phyloP scores from a whole-genome alignment of 2,329 filamentous ascomycete species.

The Cladosporium velox region DNA sequence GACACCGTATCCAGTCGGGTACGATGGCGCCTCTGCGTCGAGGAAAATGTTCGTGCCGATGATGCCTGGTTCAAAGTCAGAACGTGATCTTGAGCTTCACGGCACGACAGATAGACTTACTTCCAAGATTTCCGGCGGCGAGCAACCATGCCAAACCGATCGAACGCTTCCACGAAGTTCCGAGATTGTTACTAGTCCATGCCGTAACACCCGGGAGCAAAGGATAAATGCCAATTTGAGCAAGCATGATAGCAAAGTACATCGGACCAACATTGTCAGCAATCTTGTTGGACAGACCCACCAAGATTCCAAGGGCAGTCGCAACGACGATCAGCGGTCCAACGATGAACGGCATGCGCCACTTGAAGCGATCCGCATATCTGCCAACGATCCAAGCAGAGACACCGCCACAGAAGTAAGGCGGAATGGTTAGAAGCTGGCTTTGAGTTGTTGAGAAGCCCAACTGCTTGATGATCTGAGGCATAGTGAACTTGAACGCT shows the following conservation, averaged over 20 bases:
- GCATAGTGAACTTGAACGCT: constrained; percentile 41
- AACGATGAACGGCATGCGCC: constrained; percentile 37
- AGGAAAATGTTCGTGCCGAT: constrained; percentile 44
- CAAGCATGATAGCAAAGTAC: constrained; percentile 35
- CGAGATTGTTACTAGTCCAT: constrained; percentile 38
- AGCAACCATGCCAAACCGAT: constrained; percentile 44
- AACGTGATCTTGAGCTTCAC: not conserved
- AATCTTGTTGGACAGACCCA: constrained; percentile 23
- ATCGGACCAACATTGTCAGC: constrained; percentile 22
- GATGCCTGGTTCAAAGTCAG: constrained; percentile 31
- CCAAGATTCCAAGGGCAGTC: constrained; percentile 32
- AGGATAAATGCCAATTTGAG: constrained; percentile 34
- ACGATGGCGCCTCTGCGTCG: constrained; percentile 45
- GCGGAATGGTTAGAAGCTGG: constrained; percentile 33
- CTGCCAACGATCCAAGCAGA: constrained; percentile 33
- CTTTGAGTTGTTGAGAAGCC: constrained; percentile 28
- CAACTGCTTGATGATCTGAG: constrained; percentile 53
- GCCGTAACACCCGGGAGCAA: constrained; percentile 33
- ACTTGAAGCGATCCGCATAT: constrained; percentile 36
- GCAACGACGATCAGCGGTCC: constrained; percentile 22
- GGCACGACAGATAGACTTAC: not conserved
- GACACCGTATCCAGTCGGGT: constrained; percentile 50
- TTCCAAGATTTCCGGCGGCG: constrained; percentile 33
- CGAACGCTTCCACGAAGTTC: constrained; percentile 38
- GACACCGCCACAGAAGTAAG: constrained; percentile 36